phyloP scores from a whole-genome alignment of 805 yeast species.

The Yamadazyma sp. region DNA sequence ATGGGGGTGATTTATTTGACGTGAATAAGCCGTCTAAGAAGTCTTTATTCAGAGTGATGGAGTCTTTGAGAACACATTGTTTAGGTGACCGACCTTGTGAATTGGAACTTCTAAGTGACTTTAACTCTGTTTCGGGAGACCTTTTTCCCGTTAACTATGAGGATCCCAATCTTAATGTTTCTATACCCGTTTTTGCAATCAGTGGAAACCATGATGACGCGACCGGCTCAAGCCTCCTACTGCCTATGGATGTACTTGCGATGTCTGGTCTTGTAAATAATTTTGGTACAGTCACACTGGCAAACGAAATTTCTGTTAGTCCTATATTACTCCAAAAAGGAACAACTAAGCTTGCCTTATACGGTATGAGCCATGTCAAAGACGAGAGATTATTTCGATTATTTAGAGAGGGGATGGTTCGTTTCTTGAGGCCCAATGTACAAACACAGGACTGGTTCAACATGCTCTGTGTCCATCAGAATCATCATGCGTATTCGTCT shows the following conservation, averaged over 20 bases:
- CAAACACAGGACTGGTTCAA: constrained; percentile 74
- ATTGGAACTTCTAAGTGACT: constrained; percentile 79
- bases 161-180: constrained; percentile 85
- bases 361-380: constrained; percentile 84
- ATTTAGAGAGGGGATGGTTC: constrained; percentile 77
- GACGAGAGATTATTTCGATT: constrained; percentile 86
- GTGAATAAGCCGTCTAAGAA: constrained; percentile 85
- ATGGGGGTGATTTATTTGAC: constrained; percentile 93
- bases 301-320: constrained; percentile 67
- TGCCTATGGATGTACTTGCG: constrained; percentile 82
- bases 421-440: constrained; percentile 67
- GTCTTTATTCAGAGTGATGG: constrained; percentile 79
- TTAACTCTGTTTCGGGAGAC: constrained; percentile 57
- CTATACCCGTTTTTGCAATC: constrained; percentile 88
- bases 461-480: constrained; percentile 86
- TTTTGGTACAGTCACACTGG: constrained; percentile 78
- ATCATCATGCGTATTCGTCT: constrained; percentile 72
- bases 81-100: constrained; percentile 88
- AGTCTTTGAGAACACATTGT: constrained; percentile 66
- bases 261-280: constrained; percentile 85
- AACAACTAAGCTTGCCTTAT: constrained; percentile 73
- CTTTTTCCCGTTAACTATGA: constrained; percentile 80
- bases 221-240: constrained; percentile 77
- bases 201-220: constrained; percentile 98
- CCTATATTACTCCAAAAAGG: constrained; percentile 88